These are phyloP conservation scores for Trifolium repens DNA, from an alignment of 306 rosid species.

Conservation along the genomic window DNA sequence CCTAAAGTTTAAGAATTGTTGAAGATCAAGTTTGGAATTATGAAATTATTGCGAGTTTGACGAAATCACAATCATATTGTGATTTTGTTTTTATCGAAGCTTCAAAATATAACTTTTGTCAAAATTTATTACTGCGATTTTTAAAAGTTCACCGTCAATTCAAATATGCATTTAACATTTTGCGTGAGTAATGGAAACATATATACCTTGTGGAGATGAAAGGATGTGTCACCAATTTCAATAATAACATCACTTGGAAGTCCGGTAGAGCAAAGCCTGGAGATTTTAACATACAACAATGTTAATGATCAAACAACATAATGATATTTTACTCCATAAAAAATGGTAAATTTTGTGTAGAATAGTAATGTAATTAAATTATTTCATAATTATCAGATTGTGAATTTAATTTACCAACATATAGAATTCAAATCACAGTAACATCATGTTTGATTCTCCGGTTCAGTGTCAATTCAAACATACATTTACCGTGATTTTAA, in stretches of 20 bases:
- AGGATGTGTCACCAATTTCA: conserved; percentile 77
- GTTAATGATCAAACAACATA: conserved; percentile 23
- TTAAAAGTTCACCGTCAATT: neutral
- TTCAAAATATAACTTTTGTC: neutral
- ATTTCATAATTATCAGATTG: no score
- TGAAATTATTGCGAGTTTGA: neutral
- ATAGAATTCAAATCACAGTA: no score
- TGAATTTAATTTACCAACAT: no score
- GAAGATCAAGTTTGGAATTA: neutral
- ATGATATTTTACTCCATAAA: neutral
- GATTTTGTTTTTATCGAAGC: neutral
- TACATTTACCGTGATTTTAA: neutral
- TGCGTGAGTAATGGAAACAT: conserved; percentile 25
- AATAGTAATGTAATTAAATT: neutral
- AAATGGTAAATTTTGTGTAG: neutral
- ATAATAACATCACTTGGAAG: conserved; percentile 78
- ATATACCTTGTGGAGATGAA: conserved; percentile 90
- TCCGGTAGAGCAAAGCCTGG: conserved; percentile 84
- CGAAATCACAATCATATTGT: neutral
- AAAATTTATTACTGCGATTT: neutral
- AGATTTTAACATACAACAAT: conserved; percentile 29
- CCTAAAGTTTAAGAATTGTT: neutral
- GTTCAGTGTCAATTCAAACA: no score
- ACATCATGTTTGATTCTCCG: neutral
- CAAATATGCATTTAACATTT: neutral